Evolutionary conservation across 371 early-diverging fungal genomes (phyloP), one percentile per base, ranked within the genome.

Genomic region (Lichtheimia corymbifera): DNA sequence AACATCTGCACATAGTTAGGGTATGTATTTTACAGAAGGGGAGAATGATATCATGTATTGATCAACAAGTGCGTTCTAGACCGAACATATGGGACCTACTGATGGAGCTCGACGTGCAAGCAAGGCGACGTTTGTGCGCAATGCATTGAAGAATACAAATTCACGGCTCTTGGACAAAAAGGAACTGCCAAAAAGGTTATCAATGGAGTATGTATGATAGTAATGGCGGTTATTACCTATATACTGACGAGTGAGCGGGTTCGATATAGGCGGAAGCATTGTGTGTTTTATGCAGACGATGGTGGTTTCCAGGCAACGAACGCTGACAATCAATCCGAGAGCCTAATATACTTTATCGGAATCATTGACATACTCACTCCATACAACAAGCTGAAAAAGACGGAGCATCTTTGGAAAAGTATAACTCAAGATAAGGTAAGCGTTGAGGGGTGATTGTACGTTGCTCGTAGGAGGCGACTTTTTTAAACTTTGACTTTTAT

Each of bases 301-400:
- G 97, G 98, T 55, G 99, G 99, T 5, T 89, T 93, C 63, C 80
- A 82, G 41, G 85, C 93, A 14, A 92, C 97, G 1, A 91, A 93
- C 67, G 88, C 84, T 47, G 22, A 70, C 30, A 85, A 94, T 68
- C 73, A 79, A 25, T 85, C 88, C 7, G 72, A 85, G 5, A 73
- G 85, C 43, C 83, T 88, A 40, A 76, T 97, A 6, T 97, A 97
- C 77, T 97, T 92, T 60, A 73, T 97, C 63, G 98, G 98, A 22
- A 91, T 97, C 66, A 98, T 98, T 61, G 99, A 98, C 71, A 97
- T 97, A 54, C 83, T 98, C 55, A 98, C 99, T 13, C 92, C 93
- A 1, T 98, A 97, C 77, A 92, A 93, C 67, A 73, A 85, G 44
- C 79, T 83, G 65, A 98, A 98, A 82, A 89, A 90, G 68, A 65